Percentiles rank a stretch among this genome's conserved stretches.
These are phyloP conservation scores for Pseudofabraea citricarpa DNA, from an alignment of 2,329 filamentous ascomycete species.

Conservation along the genomic window DNA sequence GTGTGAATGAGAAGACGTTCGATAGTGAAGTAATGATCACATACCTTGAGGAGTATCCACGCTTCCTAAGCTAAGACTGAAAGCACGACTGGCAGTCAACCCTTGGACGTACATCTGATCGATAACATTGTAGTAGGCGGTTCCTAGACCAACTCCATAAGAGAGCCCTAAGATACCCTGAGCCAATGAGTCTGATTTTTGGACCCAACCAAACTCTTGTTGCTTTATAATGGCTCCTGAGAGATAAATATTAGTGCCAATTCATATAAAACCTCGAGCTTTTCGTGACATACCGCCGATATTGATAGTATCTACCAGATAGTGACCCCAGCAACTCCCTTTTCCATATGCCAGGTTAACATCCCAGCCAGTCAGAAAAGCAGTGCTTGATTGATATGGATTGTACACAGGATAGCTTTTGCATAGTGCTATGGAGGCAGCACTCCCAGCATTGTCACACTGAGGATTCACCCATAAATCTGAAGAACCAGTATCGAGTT, in stretches of 20 bases:
- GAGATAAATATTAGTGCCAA: too few species aligned
- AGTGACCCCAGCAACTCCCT: slow-evolving; percentile 6
- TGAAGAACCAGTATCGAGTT: slow-evolving; percentile 37
- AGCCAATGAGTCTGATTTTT: background rate
- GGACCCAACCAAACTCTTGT: slow-evolving; percentile 9
- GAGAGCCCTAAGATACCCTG: slow-evolving; percentile 12
- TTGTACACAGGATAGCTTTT: slow-evolving; percentile 3
- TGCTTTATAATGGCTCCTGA: slow-evolving; percentile 3
- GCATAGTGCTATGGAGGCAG: background rate
- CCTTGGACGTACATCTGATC: slow-evolving; percentile 11
- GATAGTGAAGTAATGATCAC: background rate
- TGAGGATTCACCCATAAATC: slow-evolving; percentile 39
- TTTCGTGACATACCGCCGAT: slow-evolving; percentile 13
- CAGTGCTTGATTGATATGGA: too few species aligned
- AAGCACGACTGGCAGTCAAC: slow-evolving; percentile 11
- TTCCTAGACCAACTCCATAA: slow-evolving; percentile 4
- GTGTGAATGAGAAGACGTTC: too few species aligned
- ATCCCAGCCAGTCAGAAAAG: too few species aligned
- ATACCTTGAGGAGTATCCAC: slow-evolving; percentile 12
- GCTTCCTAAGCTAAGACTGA: slow-evolving; percentile 11
- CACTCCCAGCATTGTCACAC: slow-evolving; percentile 24
- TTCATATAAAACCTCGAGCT: too few species aligned
- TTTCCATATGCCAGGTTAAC: slow-evolving; percentile 7
- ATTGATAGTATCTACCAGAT: slow-evolving; percentile 6
- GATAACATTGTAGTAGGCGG: slow-evolving; percentile 13